A percentile compares a stretch with the other conserved stretches of the same genome.
phyloP scores from a whole-genome alignment of 2,329 filamentous ascomycete species.

The Eutypa lata region DNA sequence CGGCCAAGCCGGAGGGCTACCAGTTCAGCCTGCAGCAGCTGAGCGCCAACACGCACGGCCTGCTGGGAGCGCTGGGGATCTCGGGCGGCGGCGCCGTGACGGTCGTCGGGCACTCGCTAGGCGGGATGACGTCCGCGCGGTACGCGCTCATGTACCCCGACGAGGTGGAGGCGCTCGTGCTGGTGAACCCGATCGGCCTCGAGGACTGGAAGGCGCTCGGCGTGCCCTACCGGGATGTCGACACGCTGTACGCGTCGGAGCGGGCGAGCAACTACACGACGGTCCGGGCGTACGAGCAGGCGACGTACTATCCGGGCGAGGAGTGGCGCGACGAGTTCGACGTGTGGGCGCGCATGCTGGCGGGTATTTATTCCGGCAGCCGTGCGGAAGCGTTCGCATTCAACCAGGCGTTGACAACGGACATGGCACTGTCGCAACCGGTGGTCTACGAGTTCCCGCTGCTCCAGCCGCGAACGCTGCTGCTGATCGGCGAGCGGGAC shows the following conservation, averaged over 20 bases:
- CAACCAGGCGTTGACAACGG: constrained; percentile 49
- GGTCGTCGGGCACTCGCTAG: constrained; percentile 55
- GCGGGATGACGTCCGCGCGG: constrained; percentile 51
- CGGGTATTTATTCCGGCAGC: constrained; percentile 46
- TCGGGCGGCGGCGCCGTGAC: too few species aligned
- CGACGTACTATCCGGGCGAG: constrained; percentile 44
- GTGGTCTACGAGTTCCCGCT: constrained; percentile 47
- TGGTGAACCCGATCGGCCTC: constrained; percentile 51
- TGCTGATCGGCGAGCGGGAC: constrained; percentile 50
- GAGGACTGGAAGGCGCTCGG: constrained; percentile 51
- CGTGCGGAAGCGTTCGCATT: constrained; percentile 39
- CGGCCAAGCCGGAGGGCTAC: constrained; percentile 46
- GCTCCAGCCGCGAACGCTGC: constrained; percentile 41
- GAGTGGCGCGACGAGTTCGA: constrained; percentile 46
- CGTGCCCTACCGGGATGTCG: constrained; percentile 44
- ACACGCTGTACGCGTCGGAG: constrained; percentile 36
- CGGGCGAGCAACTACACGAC: constrained; percentile 38
- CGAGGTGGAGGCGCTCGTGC: constrained; percentile 39
- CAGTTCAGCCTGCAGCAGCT: constrained; percentile 52
- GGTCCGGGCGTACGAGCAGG: constrained; percentile 44
- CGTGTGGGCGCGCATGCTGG: constrained; percentile 53
- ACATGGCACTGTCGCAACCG: constrained; percentile 53
- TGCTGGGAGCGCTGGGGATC: constrained; percentile 42
- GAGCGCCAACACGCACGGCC: constrained; percentile 46
- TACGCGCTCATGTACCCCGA: constrained; percentile 50